phyloP scores from a whole-genome alignment of 306 rosid species.

The Trifolium pratense region DNA sequence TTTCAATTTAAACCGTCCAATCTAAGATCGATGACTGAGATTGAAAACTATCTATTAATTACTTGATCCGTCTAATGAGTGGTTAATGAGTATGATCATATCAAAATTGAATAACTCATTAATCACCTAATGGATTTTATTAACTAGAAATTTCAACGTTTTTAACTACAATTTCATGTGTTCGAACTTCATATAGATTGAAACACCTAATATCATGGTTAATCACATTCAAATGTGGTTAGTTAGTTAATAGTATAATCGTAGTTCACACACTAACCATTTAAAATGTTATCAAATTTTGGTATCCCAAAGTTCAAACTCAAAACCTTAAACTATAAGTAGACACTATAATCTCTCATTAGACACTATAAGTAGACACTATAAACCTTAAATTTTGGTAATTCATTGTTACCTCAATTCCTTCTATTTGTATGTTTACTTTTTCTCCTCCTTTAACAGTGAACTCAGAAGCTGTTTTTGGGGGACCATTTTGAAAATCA shows the following conservation, averaged over 20 bases:
- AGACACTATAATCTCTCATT: not conserved
- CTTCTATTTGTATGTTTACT: conserved; percentile 95
- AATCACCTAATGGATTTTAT: not conserved
- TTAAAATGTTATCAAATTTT: no score
- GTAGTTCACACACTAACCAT: conserved; percentile 30
- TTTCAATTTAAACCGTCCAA: no score
- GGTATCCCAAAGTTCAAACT: not conserved
- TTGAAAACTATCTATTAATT: no score
- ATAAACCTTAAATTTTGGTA: no score
- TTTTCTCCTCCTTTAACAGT: conserved; percentile 89
- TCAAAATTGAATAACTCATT: not conserved
- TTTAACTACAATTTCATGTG: not conserved
- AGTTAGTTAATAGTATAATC: no score
- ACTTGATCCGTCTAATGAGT: no score
- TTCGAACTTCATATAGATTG: not conserved
- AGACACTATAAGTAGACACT: no score
- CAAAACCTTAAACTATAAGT: not conserved
- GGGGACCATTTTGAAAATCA: conserved; percentile 78
- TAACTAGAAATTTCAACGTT: not conserved
- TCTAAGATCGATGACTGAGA: no score
- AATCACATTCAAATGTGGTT: not conserved
- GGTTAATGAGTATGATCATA: not conserved
- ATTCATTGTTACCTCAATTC: conserved; percentile 69
- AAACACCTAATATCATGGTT: not conserved
- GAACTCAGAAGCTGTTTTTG: conserved; percentile 95